These are phyloP conservation scores for Heliamphora pulchella DNA, from an alignment of 179 eudicot genomes.

Conservation along the genomic window DNA sequence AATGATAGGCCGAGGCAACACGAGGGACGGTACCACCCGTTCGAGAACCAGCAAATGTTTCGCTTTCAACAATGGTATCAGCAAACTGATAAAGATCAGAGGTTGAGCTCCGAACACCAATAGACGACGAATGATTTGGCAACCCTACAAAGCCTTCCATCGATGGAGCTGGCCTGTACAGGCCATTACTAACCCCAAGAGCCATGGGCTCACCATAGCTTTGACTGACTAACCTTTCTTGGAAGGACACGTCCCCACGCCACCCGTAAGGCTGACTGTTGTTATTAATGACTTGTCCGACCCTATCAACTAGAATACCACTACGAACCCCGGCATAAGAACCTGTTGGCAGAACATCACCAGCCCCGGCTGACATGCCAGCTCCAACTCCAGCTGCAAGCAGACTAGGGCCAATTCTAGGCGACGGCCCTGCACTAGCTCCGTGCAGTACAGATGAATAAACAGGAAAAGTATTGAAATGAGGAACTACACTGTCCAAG, in stretches of 20 bases:
- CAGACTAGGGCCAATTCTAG: conserved; percentile 10
- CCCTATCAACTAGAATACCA: conserved; percentile 4
- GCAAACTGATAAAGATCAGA: conserved; percentile 32
- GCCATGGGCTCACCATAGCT: conserved; percentile 12
- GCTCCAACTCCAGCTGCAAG: conserved; percentile 7
- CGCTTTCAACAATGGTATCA: conserved; percentile 26
- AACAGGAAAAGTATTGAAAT: conserved; percentile 12
- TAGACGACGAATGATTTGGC: conserved; percentile 10
- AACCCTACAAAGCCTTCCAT: conserved; percentile 22
- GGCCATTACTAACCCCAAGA: neutral
- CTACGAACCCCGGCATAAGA: conserved; percentile 15
- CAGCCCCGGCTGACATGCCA: neutral
- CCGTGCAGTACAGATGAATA: conserved; percentile 18
- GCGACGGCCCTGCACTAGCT: conserved; percentile 18
- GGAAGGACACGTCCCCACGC: conserved; percentile 17
- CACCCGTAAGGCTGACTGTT: conserved; percentile 16
- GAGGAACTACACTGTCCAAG: conserved; percentile 10
- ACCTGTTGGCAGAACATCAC: conserved; percentile 12
- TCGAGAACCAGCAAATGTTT: conserved; percentile 15
- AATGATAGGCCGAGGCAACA: conserved; percentile 13
- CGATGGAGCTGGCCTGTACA: conserved; percentile 17
- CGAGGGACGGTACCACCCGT: conserved; percentile 3
- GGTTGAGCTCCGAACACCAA: conserved; percentile 15
- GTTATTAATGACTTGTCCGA: conserved; percentile 1
- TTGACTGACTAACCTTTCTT: neutral